Evolutionary conservation across 1,284 basidiomycete genomes (phyloP).

Genomic region (Thecaphora thlaspeos): DNA sequence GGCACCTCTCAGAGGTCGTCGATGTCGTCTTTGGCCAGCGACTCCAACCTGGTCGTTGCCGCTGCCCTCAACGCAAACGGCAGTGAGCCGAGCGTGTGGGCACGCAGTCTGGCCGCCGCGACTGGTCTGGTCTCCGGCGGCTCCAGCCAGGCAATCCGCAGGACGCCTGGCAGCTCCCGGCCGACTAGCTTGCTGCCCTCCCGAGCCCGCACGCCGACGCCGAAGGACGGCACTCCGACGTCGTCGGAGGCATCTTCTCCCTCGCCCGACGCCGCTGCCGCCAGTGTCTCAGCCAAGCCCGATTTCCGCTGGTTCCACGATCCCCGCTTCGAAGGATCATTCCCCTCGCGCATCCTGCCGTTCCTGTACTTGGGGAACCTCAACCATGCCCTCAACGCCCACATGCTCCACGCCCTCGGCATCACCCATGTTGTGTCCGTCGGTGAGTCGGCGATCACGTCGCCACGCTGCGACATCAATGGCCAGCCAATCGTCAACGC

Average conservation of each 20-base stretch:
- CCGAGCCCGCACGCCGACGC: neutral
- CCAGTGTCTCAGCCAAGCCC: neutral
- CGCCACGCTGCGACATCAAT: conserved; percentile 19
- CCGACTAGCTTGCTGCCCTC: neutral
- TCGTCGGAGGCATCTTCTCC: neutral
- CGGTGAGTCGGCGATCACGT: conserved; percentile 79
- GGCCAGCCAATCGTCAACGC: conserved; percentile 9
- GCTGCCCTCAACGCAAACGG: too few relatives aligned
- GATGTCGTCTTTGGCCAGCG: too few relatives aligned
- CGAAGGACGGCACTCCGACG: neutral
- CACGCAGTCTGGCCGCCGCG: conserved; percentile 2
- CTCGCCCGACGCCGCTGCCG: conserved; percentile 3
- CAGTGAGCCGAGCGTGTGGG: conserved; percentile 2
- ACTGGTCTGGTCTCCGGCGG: conserved; percentile 3
- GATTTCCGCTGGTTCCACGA: conserved; percentile 79
- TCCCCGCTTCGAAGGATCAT: conserved; percentile 86
- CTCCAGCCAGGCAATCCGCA: neutral
- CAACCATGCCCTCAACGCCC: conserved; percentile 88
- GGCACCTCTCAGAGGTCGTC: too few relatives aligned
- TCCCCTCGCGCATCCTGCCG: conserved; percentile 88
- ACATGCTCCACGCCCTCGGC: conserved; percentile 91
- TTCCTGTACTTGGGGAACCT: conserved; percentile 91
- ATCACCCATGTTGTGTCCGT: conserved; percentile 97
- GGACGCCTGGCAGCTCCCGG: neutral
- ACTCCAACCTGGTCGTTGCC: too few relatives aligned